A percentile compares a stretch with the other conserved stretches of the same genome.
Evolutionary conservation across 2,329 filamentous ascomycete genomes (phyloP).

Genomic region (Trichoderma sp.): DNA sequence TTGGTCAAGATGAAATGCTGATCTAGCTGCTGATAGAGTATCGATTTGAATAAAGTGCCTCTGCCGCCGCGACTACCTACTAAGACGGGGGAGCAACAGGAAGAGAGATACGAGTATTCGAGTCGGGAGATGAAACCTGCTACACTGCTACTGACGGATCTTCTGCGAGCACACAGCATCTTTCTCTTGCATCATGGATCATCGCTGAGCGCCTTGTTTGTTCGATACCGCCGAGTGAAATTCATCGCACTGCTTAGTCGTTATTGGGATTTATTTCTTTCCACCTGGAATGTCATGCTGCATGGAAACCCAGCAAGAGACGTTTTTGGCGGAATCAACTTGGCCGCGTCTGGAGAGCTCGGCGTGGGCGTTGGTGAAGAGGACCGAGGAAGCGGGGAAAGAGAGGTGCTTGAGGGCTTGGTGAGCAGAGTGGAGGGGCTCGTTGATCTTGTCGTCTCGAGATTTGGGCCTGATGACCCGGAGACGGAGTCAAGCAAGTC

Average conservation of each 20-base stretch:
- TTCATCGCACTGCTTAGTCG: constrained; percentile 72
- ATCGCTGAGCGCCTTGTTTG: constrained; percentile 68
- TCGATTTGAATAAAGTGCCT: constrained; percentile 73
- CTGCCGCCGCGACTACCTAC: constrained; percentile 55
- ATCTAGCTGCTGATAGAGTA: constrained; percentile 36
- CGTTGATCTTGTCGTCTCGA: constrained; percentile 82
- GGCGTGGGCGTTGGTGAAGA: constrained; percentile 95
- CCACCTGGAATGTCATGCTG: constrained; percentile 84
- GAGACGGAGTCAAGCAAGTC: constrained; percentile 28
- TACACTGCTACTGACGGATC: constrained; percentile 72
- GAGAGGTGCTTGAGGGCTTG: constrained; percentile 90
- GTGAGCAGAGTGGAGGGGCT: constrained; percentile 76
- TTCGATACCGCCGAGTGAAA: constrained; percentile 59
- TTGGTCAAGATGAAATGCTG: background rate
- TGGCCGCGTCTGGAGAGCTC: constrained; percentile 86
- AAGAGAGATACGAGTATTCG: constrained; percentile 70
- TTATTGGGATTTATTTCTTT: constrained; percentile 73
- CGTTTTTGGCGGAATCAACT: constrained; percentile 78
- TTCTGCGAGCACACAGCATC: constrained; percentile 75
- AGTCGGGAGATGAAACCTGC: constrained; percentile 85
- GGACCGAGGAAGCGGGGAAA: constrained; percentile 87
- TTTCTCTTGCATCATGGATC: constrained; percentile 87
- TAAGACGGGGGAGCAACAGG: constrained; percentile 40
- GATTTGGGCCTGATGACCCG: constrained; percentile 63
- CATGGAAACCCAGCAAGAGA: constrained; percentile 83